phyloP scores from a whole-genome alignment of 768 basidiomycete species.

The Botryobasidium botryosum region DNA sequence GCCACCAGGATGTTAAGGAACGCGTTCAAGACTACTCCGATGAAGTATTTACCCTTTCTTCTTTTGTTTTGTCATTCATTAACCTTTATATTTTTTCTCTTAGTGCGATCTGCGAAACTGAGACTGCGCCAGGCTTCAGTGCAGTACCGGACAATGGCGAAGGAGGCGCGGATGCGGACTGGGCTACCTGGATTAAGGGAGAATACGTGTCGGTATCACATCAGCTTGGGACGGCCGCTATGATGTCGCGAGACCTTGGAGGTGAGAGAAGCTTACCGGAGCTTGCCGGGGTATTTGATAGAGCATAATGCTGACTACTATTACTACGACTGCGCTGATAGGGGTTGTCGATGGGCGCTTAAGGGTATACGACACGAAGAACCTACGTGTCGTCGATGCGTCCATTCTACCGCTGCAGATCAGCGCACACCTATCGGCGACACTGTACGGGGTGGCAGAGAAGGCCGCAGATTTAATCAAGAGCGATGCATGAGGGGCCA shows the following conservation, averaged over 20 bases:
- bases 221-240: slow-evolving; percentile 29
- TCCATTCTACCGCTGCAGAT: slow-evolving; percentile 37
- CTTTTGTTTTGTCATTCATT: not conserved
- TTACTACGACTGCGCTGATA: too few species aligned
- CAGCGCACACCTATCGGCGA: slow-evolving; percentile 21
- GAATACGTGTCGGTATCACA: slow-evolving; percentile 32
- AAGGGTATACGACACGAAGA: slow-evolving; percentile 42
- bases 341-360: slow-evolving; percentile 39
- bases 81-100: too few species aligned
- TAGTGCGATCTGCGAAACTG: slow-evolving; percentile 26
- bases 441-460: slow-evolving; percentile 9
- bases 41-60: slow-evolving; percentile 20
- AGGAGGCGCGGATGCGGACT: slow-evolving; percentile 29
- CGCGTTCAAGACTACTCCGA: slow-evolving; percentile 26
- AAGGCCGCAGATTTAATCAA: slow-evolving; percentile 7
- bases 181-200: slow-evolving; percentile 30
- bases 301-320: not conserved
- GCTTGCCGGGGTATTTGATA: not conserved
- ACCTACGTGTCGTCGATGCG: slow-evolving; percentile 42
- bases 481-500: too few species aligned
- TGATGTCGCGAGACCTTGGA: slow-evolving; percentile 20
- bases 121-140: slow-evolving; percentile 26
- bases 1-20: slow-evolving; percentile 29
- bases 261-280: too few species aligned
- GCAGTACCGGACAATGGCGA: slow-evolving; percentile 27